Conservation (phyloP, 306 rosid genomes). For the Notholithocarpus densiflorus region DNA sequence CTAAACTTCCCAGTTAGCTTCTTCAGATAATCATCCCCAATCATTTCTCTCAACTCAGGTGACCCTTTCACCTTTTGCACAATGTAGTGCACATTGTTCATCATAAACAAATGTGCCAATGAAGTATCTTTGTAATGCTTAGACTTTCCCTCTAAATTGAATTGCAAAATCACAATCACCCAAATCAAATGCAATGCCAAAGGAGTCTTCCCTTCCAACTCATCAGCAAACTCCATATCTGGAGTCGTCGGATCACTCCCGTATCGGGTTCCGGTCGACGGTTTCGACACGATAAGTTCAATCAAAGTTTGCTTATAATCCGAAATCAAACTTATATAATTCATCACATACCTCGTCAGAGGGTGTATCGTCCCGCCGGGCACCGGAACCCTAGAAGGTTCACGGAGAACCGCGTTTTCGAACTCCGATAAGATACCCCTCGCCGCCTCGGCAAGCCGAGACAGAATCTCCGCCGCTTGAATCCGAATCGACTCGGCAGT, state of each 20-base stretch:
- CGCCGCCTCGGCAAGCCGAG: constrained; percentile 90
- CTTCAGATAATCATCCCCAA: constrained; percentile 84
- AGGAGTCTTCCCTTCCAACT: constrained; percentile 75
- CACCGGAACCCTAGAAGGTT: constrained; percentile 87
- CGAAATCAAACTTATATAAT: constrained; percentile 84
- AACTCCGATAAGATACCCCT: constrained; percentile 92
- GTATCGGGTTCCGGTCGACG: constrained; percentile 75
- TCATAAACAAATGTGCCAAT: constrained; percentile 70
- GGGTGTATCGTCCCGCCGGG: constrained; percentile 98
- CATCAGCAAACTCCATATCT: constrained; percentile 88
- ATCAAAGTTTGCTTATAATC: constrained; percentile 80
- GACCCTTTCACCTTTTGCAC: constrained; percentile 91
- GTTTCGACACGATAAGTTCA: constrained; percentile 89
- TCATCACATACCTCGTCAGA: constrained; percentile 95
- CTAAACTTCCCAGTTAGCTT: constrained; percentile 75
- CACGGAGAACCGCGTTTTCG: constrained; percentile 86
- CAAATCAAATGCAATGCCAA: constrained; percentile 92
- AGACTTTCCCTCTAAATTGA: constrained; percentile 87
- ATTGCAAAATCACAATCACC: constrained; percentile 89
- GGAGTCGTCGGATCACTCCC: constrained; percentile 81
- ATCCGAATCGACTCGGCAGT: constrained; percentile 75
- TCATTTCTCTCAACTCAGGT: constrained; percentile 84
- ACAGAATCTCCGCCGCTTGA: constrained; percentile 91
- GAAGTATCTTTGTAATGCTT: constrained; percentile 85
- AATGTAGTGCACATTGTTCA: constrained; percentile 98